Evolutionary conservation across 495 filamentous ascomycete species (phyloP).

Genomic region (Penicillium taxi): DNA sequence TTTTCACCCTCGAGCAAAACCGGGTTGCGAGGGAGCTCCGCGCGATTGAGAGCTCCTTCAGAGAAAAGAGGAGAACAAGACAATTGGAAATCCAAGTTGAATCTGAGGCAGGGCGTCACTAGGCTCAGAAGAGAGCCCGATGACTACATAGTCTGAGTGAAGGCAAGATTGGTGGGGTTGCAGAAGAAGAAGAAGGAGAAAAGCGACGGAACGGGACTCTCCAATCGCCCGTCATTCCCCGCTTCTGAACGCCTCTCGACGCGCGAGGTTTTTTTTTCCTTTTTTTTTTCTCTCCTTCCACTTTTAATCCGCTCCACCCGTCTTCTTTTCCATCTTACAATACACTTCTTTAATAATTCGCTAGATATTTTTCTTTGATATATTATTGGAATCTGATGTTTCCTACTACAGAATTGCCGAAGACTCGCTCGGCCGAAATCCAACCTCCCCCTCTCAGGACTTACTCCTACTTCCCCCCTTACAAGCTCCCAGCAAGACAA

Average conservation of each 20-base stretch:
- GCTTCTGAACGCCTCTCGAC: conserved; percentile 22
- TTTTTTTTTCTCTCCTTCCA: conserved; percentile 8
- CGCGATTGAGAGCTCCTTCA: conserved; percentile 21
- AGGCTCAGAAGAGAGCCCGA: conserved; percentile 33
- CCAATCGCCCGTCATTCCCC: conserved; percentile 28
- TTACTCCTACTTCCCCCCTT: conserved; percentile 2
- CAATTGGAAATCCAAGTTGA: conserved; percentile 25
- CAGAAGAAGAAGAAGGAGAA: conserved; percentile 29
- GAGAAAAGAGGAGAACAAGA: conserved; percentile 13
- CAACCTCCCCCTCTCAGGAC: background rate
- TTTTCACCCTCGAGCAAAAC: conserved; percentile 11
- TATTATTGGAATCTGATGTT: background rate
- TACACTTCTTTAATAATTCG: background rate
- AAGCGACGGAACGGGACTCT: conserved; percentile 30
- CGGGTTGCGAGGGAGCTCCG: conserved; percentile 22
- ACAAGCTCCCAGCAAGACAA: conserved; percentile 5
- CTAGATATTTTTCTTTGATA: background rate
- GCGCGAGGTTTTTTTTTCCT: conserved; percentile 16
- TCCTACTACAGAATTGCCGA: background rate
- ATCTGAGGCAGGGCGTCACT: conserved; percentile 22
- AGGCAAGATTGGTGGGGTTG: conserved; percentile 26
- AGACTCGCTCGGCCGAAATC: conserved; percentile 9
- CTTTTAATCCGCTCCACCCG: background rate
- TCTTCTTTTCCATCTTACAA: background rate
- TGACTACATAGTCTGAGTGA: conserved; percentile 41